phyloP scores from a whole-genome alignment of 208 protist genomes.

The Leishmania tropica region DNA sequence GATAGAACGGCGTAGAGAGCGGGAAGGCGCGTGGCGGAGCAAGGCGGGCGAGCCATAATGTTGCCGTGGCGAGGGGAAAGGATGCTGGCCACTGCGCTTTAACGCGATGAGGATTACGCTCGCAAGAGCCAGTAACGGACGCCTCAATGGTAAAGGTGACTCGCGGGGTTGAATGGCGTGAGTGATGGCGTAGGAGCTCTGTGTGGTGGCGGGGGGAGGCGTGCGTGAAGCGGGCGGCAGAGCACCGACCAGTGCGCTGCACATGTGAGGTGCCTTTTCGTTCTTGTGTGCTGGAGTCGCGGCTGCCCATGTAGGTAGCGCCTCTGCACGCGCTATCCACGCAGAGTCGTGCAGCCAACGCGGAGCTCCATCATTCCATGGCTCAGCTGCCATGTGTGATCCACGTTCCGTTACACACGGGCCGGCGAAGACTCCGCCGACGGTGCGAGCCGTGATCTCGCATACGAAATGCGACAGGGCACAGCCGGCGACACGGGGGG shows the following conservation, averaged over 20 bases:
- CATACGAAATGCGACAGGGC: background rate
- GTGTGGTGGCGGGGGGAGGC: background rate
- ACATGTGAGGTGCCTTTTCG: background rate
- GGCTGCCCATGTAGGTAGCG: background rate
- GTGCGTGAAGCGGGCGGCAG: background rate
- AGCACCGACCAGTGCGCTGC: background rate
- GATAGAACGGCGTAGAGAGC: background rate
- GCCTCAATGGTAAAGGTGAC: background rate
- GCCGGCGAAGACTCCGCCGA: background rate
- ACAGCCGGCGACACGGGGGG: background rate
- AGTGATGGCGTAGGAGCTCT: background rate
- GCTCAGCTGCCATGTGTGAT: background rate
- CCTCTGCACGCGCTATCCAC: background rate
- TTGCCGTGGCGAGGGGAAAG: background rate
- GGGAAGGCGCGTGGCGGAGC: background rate
- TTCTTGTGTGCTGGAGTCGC: background rate
- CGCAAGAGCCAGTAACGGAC: background rate
- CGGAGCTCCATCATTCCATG: background rate
- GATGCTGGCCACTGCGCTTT: background rate
- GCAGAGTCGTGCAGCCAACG: background rate
- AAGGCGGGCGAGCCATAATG: background rate
- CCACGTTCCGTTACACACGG: background rate
- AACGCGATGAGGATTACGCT: background rate
- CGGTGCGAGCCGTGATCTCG: background rate
- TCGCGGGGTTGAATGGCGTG: background rate